These are phyloP conservation scores for Colletotrichum camelliae DNA, from an alignment of 2,329 filamentous ascomycete genomes.

Conservation along the genomic window DNA sequence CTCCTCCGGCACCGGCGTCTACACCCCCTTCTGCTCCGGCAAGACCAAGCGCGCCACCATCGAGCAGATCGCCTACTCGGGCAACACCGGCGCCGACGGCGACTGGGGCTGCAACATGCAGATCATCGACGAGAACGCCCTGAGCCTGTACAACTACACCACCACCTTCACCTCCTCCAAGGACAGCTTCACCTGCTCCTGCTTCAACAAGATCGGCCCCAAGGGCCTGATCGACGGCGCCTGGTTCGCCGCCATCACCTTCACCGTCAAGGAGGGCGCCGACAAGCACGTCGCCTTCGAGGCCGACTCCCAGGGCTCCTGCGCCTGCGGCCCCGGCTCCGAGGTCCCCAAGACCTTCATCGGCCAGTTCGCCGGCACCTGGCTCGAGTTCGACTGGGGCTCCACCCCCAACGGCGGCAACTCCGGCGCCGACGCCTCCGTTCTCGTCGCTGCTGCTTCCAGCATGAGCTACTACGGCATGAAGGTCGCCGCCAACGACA, in stretches of 20 bases:
- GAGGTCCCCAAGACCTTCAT: conserved; percentile 36
- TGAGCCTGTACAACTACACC: conserved; percentile 49
- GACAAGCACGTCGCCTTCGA: conserved; percentile 50
- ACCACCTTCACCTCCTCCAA: conserved; percentile 45
- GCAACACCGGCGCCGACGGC: conserved; percentile 48
- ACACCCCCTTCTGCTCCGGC: conserved; percentile 38
- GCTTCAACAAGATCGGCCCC: conserved; percentile 60
- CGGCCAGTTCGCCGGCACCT: conserved; percentile 50
- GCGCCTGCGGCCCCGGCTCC: conserved; percentile 43
- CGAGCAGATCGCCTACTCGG: conserved; percentile 50
- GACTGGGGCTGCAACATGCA: conserved; percentile 61
- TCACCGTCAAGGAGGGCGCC: conserved; percentile 41
- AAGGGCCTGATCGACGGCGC: conserved; percentile 51
- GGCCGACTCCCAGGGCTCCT: conserved; percentile 52
- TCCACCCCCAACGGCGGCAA: conserved; percentile 50
- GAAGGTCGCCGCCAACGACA: conserved; percentile 40
- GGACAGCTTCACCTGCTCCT: conserved; percentile 41
- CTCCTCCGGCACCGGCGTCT: conserved; percentile 32
- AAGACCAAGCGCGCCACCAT: conserved; percentile 51
- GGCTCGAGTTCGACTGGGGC: conserved; percentile 57
- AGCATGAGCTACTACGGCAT: conserved; percentile 37
- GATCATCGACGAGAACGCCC: conserved; percentile 40
- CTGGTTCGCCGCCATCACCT: conserved; percentile 48
- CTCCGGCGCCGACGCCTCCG: conserved; percentile 57
- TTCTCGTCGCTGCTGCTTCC: conserved; percentile 46